Evolutionary conservation across 768 basidiomycete species (phyloP).

Genomic region (Hypholoma sublateritium): DNA sequence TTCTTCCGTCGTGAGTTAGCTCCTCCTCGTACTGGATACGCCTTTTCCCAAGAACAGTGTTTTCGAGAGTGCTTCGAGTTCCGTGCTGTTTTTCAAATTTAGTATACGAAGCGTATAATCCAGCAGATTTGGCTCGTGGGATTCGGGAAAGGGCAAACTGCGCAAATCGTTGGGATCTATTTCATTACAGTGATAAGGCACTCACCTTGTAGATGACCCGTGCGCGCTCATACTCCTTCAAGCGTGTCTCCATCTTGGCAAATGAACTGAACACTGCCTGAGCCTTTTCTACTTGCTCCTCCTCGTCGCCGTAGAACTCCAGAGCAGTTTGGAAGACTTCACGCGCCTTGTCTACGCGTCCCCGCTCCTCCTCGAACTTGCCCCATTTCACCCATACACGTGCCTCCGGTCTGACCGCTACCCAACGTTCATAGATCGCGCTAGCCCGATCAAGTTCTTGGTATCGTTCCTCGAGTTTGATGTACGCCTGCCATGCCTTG

Average conservation of each 20-base stretch:
- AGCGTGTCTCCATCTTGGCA: conserved; percentile 94
- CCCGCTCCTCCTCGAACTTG: conserved; percentile 88
- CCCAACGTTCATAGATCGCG: conserved; percentile 89
- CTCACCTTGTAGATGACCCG: conserved; percentile 94
- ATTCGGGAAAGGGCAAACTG: conserved; percentile 95
- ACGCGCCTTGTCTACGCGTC: conserved; percentile 67
- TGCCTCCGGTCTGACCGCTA: conserved; percentile 77
- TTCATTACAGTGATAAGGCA: background rate
- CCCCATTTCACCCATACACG: conserved; percentile 83
- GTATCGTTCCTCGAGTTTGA: conserved; percentile 96
- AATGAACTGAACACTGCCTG: conserved; percentile 93
- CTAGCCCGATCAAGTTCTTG: conserved; percentile 90
- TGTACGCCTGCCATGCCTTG: conserved; percentile 99
- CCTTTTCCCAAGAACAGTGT: conserved; percentile 95
- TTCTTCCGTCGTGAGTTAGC: conserved; percentile 83
- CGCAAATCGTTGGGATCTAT: background rate
- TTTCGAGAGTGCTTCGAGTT: conserved; percentile 81
- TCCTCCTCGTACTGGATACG: conserved; percentile 99
- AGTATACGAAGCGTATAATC: conserved; percentile 89
- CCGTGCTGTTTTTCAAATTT: conserved; percentile 99
- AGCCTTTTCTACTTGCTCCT: conserved; percentile 92
- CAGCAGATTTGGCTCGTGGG: conserved; percentile 87
- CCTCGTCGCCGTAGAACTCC: conserved; percentile 88
- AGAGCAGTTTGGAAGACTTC: conserved; percentile 90
- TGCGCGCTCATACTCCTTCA: conserved; percentile 97